Evolutionary conservation across 164 flowering plant species (phyloP).

Genomic region (Akebia trifoliata): DNA sequence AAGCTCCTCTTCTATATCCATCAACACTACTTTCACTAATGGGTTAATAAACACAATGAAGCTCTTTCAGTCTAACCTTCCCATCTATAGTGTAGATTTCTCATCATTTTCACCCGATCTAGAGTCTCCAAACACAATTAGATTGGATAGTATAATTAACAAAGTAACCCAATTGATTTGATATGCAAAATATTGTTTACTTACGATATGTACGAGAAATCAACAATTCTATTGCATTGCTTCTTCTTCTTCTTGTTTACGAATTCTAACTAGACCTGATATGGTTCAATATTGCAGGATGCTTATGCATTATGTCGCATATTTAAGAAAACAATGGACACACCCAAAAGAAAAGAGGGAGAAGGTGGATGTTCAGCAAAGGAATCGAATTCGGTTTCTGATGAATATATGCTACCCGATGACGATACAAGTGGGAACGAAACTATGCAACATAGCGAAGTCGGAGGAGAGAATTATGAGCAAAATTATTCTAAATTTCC

Average conservation of each 20-base stretch:
- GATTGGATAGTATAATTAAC: neutral
- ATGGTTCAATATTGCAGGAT: constrained; percentile 46
- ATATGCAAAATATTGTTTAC: too few relatives aligned
- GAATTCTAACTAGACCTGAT: too few relatives aligned
- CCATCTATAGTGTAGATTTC: too few relatives aligned
- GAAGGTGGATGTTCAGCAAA: constrained; percentile 11
- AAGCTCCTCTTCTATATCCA: too few relatives aligned
- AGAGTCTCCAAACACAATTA: neutral
- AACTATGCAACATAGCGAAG: constrained; percentile 8
- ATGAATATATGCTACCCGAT: neutral
- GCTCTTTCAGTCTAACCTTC: too few relatives aligned
- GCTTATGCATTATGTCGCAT: constrained; percentile 63
- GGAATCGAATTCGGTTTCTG: neutral
- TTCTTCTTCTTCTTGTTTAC: too few relatives aligned
- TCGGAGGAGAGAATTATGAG: constrained; percentile 17
- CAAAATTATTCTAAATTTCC: constrained; percentile 25
- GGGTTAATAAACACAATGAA: too few relatives aligned
- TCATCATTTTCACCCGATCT: neutral
- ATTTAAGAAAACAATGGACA: constrained; percentile 48
- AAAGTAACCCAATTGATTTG: too few relatives aligned
- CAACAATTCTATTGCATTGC: too few relatives aligned
- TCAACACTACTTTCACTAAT: too few relatives aligned
- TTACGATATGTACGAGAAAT: too few relatives aligned
- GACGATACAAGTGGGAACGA: constrained; percentile 12
- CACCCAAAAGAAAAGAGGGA: constrained; percentile 25